Evolutionary conservation across 805 yeast species (phyloP), one percentile per base, ranked within the genome.

Genomic region (Schizosaccharomyces japonicus): DNA sequence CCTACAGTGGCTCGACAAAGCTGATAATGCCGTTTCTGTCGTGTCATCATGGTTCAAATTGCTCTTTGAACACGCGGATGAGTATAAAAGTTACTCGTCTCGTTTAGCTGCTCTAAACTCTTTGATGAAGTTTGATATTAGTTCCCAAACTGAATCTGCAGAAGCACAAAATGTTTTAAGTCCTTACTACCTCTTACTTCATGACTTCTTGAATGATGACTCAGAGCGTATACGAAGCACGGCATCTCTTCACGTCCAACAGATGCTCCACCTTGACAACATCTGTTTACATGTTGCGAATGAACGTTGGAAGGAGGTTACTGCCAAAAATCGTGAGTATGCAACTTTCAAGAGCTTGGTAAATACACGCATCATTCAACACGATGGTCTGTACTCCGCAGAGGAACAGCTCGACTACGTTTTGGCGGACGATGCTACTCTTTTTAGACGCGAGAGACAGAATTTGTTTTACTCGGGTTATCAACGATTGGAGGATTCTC

Each of bases 181-280:
- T 39, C 7, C 47, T 57, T 52, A 60, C 49, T 31, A 44, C 27
- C 28, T 51, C 46, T 45, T 55, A 10, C 48, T 62, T 34, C 49
- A 52, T 36, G 47, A 68, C 0, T 65, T 64, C 50, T 56, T 77
- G 23, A 61, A 61, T 47, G 94, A 82, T 58, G 93, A 81, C 54
- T 87, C 78, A 53, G 72, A 66, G 10, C 73, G 68, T 11, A 60
- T 80, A 4, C 63, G 92, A 49, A 59, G 60, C 1, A 15, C 54
- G 2, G 70, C 80, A 0, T 64, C 80, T 0, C 44, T 52, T 1
- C 64, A 63, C 48, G 57, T 75, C 15, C 57, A 66, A 2, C 32
- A 50, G 3, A 50, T 63, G 17, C 56, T 69, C 1, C 67, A 21
- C 65, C 71, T 8, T 57, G n/a, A 47, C 6, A 17, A 15, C 21